A percentile compares a stretch with the other conserved stretches of the same genome.
Conservation (phyloP, 257 asterid genomes). For the Solanum lycopersicoides region DNA sequence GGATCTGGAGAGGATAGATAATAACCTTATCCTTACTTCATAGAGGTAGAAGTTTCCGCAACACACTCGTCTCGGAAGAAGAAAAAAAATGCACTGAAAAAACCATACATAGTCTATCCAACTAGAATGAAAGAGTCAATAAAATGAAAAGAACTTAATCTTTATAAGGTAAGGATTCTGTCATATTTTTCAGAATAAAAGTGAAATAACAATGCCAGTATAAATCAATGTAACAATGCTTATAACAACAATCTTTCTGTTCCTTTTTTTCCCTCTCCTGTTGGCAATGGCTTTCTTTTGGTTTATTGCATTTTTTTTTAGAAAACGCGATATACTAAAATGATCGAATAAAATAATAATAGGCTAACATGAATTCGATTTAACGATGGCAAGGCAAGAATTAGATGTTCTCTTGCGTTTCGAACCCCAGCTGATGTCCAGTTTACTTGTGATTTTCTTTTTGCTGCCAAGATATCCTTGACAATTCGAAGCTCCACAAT, state of each 20-base stretch:
- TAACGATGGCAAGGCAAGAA: conserved; percentile 11
- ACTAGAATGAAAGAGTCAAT: neutral
- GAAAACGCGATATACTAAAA: conserved; percentile 13
- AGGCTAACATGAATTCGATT: conserved; percentile 3
- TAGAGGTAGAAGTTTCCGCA: neutral
- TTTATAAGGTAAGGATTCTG: neutral
- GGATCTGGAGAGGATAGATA: neutral
- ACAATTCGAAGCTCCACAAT: conserved; percentile 73
- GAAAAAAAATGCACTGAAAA: neutral
- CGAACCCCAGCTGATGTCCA: conserved; percentile 51
- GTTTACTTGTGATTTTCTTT: conserved; percentile 29
- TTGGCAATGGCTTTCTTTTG: neutral
- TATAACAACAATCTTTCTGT: neutral
- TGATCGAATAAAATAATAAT: neutral
- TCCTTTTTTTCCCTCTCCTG: neutral
- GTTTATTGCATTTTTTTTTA: neutral
- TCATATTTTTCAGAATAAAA: neutral
- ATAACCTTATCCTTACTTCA: neutral
- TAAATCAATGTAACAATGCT: neutral
- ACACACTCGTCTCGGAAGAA: neutral
- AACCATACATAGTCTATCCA: neutral
- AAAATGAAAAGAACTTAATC: neutral
- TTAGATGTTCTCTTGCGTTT: conserved; percentile 61
- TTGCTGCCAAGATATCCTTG: conserved; percentile 70
- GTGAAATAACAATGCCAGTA: neutral